Conservation (phyloP, 257 asterid genomes). For the Linderniella brevidens region DNA sequence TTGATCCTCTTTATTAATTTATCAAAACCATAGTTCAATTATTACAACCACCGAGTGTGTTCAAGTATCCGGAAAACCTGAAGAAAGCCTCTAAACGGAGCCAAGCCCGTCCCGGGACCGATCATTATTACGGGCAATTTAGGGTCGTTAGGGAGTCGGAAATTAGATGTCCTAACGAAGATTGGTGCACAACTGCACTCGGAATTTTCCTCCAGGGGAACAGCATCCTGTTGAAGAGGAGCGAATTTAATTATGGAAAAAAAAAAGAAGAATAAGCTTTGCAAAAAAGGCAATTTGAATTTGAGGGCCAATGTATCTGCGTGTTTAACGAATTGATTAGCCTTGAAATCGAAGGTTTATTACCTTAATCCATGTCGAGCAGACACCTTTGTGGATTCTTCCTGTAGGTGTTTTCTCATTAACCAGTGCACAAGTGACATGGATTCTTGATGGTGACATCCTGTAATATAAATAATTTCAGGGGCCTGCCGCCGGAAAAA, state of each 20-base stretch:
- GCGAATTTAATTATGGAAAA: not conserved
- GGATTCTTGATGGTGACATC: not conserved
- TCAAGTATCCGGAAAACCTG: conserved; percentile 37
- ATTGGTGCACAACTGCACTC: conserved; percentile 75
- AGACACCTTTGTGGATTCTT: conserved; percentile 5
- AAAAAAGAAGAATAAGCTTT: not conserved
- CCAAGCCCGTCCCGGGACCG: conserved; percentile 98
- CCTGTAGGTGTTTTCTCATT: conserved; percentile 4
- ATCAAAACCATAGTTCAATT: too few species aligned
- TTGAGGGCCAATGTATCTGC: not conserved
- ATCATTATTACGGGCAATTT: conserved; percentile 80
- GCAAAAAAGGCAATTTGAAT: not conserved
- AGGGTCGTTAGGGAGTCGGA: conserved; percentile 76
- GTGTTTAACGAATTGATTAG: not conserved
- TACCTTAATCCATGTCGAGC: conserved; percentile 6
- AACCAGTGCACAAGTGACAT: conserved; percentile 3
- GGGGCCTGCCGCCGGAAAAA: not conserved
- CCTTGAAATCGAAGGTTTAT: not conserved
- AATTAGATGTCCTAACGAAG: conserved; percentile 79
- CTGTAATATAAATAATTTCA: not conserved
- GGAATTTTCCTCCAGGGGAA: conserved; percentile 50
- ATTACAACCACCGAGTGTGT: too few species aligned
- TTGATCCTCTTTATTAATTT: too few species aligned
- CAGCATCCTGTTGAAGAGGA: conserved; percentile 41
- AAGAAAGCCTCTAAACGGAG: conserved; percentile 96